phyloP scores from a whole-genome alignment of 306 rosid genomes.

The Inga oerstediana region DNA sequence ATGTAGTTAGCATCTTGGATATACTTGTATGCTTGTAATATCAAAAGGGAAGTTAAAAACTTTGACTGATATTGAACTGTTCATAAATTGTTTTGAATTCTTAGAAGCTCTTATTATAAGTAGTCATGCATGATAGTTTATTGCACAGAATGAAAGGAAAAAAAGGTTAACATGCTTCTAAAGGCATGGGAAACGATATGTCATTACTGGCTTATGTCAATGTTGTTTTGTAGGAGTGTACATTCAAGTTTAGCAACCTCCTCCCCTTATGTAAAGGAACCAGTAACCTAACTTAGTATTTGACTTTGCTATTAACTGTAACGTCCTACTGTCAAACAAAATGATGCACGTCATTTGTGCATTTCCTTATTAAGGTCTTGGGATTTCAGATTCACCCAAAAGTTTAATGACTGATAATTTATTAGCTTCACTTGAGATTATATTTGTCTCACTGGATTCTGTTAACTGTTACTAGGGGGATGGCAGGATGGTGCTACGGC shows the following conservation, averaged over 20 bases:
- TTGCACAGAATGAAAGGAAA: neutral
- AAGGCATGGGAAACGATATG: neutral
- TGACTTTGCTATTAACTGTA: neutral
- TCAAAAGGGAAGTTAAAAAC: neutral
- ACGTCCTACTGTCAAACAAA: neutral
- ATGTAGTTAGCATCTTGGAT: neutral
- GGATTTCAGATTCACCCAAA: neutral
- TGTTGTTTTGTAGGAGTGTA: neutral
- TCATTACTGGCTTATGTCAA: neutral
- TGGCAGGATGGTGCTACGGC: constrained; percentile 98
- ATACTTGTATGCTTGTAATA: neutral
- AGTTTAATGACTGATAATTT: constrained; percentile 3
- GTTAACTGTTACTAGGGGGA: constrained; percentile 59
- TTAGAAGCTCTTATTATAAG: neutral
- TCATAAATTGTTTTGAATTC: neutral
- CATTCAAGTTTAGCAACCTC: neutral
- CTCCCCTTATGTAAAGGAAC: neutral
- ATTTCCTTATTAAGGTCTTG: constrained; percentile 2
- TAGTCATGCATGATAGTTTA: neutral
- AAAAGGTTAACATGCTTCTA: neutral
- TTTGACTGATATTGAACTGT: neutral
- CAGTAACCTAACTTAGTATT: neutral
- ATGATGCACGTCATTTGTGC: neutral
- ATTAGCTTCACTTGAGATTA: constrained; percentile 27
- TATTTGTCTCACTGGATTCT: constrained; percentile 39